These are phyloP conservation scores for Picea sitchensis DNA, from an alignment of 75 land plant genomes.

Conservation along the genomic window DNA sequence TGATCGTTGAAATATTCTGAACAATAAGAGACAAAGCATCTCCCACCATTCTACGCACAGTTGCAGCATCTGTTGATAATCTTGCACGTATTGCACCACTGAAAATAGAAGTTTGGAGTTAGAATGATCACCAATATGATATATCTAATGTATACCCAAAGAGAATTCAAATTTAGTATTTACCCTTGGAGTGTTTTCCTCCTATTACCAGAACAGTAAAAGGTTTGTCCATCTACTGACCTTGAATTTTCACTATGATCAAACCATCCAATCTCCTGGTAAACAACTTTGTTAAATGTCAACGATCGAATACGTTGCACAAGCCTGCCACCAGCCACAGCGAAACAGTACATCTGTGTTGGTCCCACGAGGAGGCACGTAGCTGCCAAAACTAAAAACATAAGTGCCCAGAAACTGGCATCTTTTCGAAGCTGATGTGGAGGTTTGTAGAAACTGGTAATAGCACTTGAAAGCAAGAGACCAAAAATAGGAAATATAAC, in stretches of 20 bases:
- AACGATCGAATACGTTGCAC: constrained; percentile 51
- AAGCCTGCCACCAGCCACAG: constrained; percentile 59
- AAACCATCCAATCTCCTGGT: constrained; percentile 58
- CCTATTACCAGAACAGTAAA: no score
- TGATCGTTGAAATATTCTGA: constrained; percentile 40
- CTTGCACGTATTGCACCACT: constrained; percentile 64
- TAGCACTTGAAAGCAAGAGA: constrained; percentile 50
- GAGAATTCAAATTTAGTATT: no score
- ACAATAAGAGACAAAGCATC: constrained; percentile 41
- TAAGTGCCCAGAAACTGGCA: constrained; percentile 56
- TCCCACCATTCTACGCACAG: constrained; percentile 44
- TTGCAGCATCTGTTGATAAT: constrained; percentile 54
- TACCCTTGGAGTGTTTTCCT: no score
- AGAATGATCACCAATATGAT: not conserved
- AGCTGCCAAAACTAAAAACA: constrained; percentile 44
- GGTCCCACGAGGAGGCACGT: constrained; percentile 37
- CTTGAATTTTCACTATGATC: constrained; percentile 50
- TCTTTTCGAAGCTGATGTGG: constrained; percentile 46
- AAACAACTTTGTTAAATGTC: constrained; percentile 44
- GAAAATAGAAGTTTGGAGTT: constrained; percentile 7
- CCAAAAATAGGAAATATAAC: constrained; percentile 58
- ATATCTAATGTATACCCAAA: no score
- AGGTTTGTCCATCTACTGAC: constrained; percentile 14
- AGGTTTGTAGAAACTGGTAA: constrained; percentile 52
- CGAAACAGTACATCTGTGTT: constrained; percentile 42